These are phyloP conservation scores for Dysphania ambrosioides DNA, from an alignment of 148 eudicot species.

Conservation along the genomic window DNA sequence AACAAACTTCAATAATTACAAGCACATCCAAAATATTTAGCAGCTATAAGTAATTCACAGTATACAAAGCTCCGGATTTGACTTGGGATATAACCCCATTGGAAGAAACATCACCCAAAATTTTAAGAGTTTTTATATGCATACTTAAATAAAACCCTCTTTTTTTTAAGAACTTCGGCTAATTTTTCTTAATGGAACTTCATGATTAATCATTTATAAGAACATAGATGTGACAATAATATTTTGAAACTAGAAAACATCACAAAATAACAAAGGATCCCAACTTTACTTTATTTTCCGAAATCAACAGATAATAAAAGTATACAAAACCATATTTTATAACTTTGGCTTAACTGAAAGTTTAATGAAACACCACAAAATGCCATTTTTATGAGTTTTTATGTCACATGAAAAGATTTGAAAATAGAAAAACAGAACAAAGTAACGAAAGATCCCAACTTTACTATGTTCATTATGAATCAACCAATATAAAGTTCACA, in stretches of 20 bases:
- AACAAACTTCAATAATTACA: neutral
- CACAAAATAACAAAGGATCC: neutral
- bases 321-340: no score
- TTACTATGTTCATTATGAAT: no score
- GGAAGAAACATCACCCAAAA: neutral
- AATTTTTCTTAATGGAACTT: neutral
- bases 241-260: neutral
- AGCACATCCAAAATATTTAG: neutral
- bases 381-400: no score
- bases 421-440: neutral
- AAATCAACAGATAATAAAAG: no score
- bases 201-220: neutral
- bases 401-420: no score
- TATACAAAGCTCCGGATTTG: no score
- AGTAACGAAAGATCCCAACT: conserved; percentile 10
- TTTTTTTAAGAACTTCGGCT: neutral
- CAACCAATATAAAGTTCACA: no score
- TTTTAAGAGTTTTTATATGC: neutral
- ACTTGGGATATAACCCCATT: neutral
- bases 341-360: neutral
- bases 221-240: neutral
- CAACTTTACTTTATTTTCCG: conserved; percentile 1
- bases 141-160: neutral
- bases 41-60: neutral
- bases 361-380: no score